Percentiles rank a stretch among this genome's conserved stretches.
These are phyloP conservation scores for Clavariopsis aquatica DNA, from an alignment of 495 filamentous ascomycete genomes.

Conservation along the genomic window DNA sequence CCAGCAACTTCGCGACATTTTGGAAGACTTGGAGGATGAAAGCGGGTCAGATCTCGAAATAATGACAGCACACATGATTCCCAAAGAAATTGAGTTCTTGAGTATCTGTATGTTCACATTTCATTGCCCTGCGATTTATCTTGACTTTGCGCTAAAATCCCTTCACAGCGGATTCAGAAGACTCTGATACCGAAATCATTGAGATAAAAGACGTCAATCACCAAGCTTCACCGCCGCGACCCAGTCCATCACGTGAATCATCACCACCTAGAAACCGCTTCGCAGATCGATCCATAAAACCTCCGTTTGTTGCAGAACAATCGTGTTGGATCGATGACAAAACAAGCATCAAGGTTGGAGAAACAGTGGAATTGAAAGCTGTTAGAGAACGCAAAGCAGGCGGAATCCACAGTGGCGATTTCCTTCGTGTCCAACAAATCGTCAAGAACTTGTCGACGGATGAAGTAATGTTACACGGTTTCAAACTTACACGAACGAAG, in stretches of 20 bases:
- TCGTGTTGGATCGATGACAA: background rate
- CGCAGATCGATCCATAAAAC: background rate
- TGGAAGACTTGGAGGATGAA: background rate
- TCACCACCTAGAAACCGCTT: background rate
- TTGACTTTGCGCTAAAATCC: background rate
- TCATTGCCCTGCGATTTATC: background rate
- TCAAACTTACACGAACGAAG: slow-evolving; percentile 31
- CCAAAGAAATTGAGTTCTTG: background rate
- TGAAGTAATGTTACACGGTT: slow-evolving; percentile 30
- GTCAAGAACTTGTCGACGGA: slow-evolving; percentile 19
- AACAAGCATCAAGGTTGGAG: background rate
- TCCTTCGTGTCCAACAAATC: slow-evolving; percentile 36
- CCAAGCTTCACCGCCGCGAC: background rate
- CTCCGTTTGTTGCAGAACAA: background rate
- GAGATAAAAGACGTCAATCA: slow-evolving; percentile 3
- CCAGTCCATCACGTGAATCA: background rate
- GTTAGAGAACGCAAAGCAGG: background rate
- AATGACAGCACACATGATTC: background rate
- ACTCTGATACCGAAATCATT: slow-evolving; percentile 9
- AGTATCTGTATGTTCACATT: background rate
- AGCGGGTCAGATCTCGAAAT: background rate
- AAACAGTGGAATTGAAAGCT: slow-evolving; percentile 28
- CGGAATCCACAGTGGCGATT: slow-evolving; percentile 32
- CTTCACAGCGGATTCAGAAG: background rate
- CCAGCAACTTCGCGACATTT: background rate